Evolutionary conservation across 768 basidiomycete species (phyloP).

Genomic region (Kwoniella botswanensis): DNA sequence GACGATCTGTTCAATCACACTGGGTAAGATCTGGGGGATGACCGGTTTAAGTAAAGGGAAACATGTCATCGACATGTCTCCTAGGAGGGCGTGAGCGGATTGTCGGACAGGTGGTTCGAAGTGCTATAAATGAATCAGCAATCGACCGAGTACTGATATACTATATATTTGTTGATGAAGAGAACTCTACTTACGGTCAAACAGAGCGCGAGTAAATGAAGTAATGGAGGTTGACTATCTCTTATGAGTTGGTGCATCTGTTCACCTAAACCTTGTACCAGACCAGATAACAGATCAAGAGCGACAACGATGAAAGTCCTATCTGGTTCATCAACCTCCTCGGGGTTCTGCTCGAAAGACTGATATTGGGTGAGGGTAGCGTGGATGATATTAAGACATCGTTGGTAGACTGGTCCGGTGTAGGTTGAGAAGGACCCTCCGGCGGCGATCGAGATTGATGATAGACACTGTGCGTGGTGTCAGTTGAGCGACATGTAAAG

Average conservation of each 20-base stretch:
- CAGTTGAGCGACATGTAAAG: conserved; percentile 2
- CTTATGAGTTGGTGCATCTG: conserved; percentile 75
- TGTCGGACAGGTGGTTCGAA: conserved; percentile 94
- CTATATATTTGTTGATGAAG: neutral
- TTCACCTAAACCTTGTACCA: conserved; percentile 89
- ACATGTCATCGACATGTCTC: conserved; percentile 96
- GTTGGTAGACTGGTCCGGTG: conserved; percentile 87
- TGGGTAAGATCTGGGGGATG: conserved; percentile 85
- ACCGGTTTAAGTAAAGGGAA: conserved; percentile 82
- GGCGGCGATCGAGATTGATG: conserved; percentile 96
- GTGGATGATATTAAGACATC: conserved; percentile 85
- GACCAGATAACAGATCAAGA: conserved; percentile 91
- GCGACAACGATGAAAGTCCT: conserved; percentile 97
- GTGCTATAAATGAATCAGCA: conserved; percentile 61
- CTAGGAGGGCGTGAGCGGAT: conserved; percentile 96
- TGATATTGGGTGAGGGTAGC: conserved; percentile 82
- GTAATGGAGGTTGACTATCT: conserved; percentile 73
- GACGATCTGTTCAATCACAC: conserved; percentile 85
- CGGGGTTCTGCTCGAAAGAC: conserved; percentile 82
- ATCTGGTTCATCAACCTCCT: conserved; percentile 87
- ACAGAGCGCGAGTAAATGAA: conserved; percentile 82
- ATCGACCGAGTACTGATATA: neutral
- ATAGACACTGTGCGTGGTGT: conserved; percentile 73
- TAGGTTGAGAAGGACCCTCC: conserved; percentile 86
- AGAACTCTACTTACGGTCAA: conserved; percentile 65